Evolutionary conservation across 2,329 filamentous ascomycete genomes (phyloP), one percentile per base, ranked within the genome.

Genomic region (Lachnellula suecica): DNA sequence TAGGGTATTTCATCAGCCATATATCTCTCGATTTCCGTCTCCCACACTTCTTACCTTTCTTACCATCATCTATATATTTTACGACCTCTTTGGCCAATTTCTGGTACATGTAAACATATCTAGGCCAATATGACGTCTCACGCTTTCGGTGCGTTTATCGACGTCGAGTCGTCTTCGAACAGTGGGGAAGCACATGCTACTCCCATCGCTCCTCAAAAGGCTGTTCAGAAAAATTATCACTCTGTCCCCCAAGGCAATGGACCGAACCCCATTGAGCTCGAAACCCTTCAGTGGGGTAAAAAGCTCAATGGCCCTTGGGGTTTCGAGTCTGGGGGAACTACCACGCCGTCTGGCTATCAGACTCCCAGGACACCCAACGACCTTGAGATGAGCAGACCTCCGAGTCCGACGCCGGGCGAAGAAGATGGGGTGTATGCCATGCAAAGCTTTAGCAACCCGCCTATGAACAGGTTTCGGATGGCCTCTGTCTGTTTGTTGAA

Each of bases 391-490:
- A 85, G 79, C 62, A 69, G 76, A 13, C 78, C 81, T 2, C 61
- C 72, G 5, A 79, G 74, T 6, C 80, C 79, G 4, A 63, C 68
- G n/a, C n/a, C n/a, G n/a, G 49, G 59, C 3, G 62, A 62, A 5
- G 49, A 53, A 13, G 71, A 74, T 7, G 74, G 69, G 7, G 73
- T 73, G 1, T 74, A 78, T 41, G 68, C 76, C 3, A 65, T 82
- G 27, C 81, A 82, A 44, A 85, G 76, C 56, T 79, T 83, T 53
- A 83, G 76, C 56, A 74, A 82, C 17, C 80, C 81, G 10, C 75
- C 77, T 10, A 88, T 83, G 79, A 92, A 91, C 67, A 84, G 82
- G 55, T 92, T 79, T 71, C 76, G 89, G 29, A 74, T 92, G 23
- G 65, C 85, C 9, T 78, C 82, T 10, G 77, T 79, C 13, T 90